Evolutionary conservation across 805 yeast genomes (phyloP).

Genomic region (Starmerella tilneyi): DNA sequence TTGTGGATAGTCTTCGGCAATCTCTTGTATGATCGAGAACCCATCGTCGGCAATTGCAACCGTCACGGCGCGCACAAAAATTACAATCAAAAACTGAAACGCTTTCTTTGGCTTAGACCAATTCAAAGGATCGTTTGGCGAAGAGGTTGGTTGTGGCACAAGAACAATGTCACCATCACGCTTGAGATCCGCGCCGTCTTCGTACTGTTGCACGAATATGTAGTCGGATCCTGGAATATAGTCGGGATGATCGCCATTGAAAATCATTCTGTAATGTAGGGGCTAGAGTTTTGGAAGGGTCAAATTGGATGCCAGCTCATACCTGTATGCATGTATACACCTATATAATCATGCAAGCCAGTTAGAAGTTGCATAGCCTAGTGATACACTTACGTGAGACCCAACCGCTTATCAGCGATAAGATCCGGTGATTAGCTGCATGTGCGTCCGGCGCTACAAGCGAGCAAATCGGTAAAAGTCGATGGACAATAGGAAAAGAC

Average conservation of each 20-base stretch:
- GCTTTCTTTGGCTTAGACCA: slow-evolving; percentile 45
- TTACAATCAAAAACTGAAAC: slow-evolving; percentile 33
- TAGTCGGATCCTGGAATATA: slow-evolving; percentile 23
- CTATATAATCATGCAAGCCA: too few relatives aligned
- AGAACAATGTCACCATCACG: slow-evolving; percentile 39
- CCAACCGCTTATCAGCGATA: too few relatives aligned
- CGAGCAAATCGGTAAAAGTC: too few relatives aligned
- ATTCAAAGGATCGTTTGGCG: slow-evolving; percentile 59
- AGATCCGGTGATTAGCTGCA: too few relatives aligned
- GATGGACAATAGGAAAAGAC: too few relatives aligned
- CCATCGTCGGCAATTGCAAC: slow-evolving; percentile 58
- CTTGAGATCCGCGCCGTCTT: slow-evolving; percentile 22
- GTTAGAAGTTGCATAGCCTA: too few relatives aligned
- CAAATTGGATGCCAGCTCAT: too few relatives aligned
- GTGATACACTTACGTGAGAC: too few relatives aligned
- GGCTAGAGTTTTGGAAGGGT: too few relatives aligned
- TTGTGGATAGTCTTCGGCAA: slow-evolving; percentile 46
- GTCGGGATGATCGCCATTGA: slow-evolving; percentile 4
- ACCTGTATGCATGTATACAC: too few relatives aligned
- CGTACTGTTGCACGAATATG: slow-evolving; percentile 32
- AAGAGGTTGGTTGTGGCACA: slow-evolving; percentile 54
- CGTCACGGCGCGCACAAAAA: slow-evolving; percentile 37
- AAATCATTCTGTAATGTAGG: neutral
- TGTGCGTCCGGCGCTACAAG: too few relatives aligned
- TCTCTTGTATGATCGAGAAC: slow-evolving; percentile 54